Evolutionary conservation across 2,329 filamentous ascomycete species (phyloP), one percentile per base, ranked within the genome.

Genomic region (Fusarium clavum): DNA sequence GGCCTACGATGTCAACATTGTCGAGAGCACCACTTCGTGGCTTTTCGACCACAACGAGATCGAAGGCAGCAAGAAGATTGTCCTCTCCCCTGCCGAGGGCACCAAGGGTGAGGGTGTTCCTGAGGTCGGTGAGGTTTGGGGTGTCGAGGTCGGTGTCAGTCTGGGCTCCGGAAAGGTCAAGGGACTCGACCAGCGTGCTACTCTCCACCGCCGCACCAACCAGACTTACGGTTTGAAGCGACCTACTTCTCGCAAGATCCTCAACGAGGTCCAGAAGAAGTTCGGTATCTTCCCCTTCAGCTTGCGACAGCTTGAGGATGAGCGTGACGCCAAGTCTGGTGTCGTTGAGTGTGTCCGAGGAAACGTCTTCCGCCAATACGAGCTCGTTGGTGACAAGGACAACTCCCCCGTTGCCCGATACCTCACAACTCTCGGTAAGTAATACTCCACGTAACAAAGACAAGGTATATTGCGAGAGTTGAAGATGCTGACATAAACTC

Each of bases 1-100:
- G 85, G 87, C 89, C 75, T 99, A 97, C 82, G 94, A 93, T 67
- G 94, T 92, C 87, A 97, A 91, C 81, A 84, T 98, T 27, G 94
- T 99, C 60, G 96, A 99, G 88, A 97, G 94, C 87, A 99, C 96
- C 70, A 99, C 96, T 45, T 97, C 93, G 78, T 99, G 96, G 94
- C 84, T 94, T 66, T 98, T 99, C 80, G 94, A 94, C 79, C 92
- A 93, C 81, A 97, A 98, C 83, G 96, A 99, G 83, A 98, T 99
- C 71, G 96, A 99, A 85, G 92, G 93, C 77, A 80, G 92, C 86
- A 98, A 98, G 91, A 98, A 98, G 90, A 97, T 99, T 78, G 96
- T 99, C 73, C 86, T 99, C 61, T 88, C 94, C 25, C 92, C 94
- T 34, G 88, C 90, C 54, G 94, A 98, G 77, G 93, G 93, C 72